Conservation (phyloP, 1,284 basidiomycete genomes). For the Trametes sp. region DNA sequence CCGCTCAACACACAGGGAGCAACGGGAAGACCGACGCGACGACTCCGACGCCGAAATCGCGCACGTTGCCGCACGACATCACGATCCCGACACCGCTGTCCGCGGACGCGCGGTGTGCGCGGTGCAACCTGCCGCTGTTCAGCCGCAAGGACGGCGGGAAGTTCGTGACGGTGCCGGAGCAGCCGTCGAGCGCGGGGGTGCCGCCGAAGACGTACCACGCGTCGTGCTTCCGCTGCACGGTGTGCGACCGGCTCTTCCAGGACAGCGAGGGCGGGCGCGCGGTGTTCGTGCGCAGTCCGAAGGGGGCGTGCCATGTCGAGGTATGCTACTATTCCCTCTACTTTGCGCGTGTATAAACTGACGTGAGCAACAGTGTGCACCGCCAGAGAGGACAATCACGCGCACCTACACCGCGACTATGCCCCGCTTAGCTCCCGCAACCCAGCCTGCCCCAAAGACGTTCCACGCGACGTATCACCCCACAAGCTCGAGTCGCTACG, state of each 20-base stretch:
- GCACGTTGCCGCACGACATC: constrained; percentile 33
- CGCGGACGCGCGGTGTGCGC: constrained; percentile 52
- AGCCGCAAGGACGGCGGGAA: constrained; percentile 58
- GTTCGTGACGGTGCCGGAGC: constrained; percentile 74
- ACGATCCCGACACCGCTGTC: constrained; percentile 37
- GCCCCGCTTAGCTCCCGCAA: constrained; percentile 35
- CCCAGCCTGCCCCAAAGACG: constrained; percentile 33
- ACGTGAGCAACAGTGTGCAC: constrained; percentile 60
- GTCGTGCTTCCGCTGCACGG: constrained; percentile 74
- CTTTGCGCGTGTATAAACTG: constrained; percentile 21
- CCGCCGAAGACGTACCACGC: constrained; percentile 69
- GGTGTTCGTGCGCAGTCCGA: constrained; percentile 67
- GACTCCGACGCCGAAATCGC: constrained; percentile 35
- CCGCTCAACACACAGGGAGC: constrained; percentile 13
- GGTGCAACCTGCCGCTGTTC: constrained; percentile 66
- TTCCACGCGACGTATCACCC: constrained; percentile 35
- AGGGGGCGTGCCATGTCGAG: constrained; percentile 75
- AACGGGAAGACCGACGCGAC: constrained; percentile 22
- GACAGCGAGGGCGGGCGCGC: constrained; percentile 68
- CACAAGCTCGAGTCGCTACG: constrained; percentile 53
- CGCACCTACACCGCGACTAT: constrained; percentile 40
- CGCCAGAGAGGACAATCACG: constrained; percentile 55
- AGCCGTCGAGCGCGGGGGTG: constrained; percentile 48
- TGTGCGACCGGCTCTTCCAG: constrained; percentile 70
- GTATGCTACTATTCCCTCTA: constrained; percentile 46